A percentile compares a stretch with the other conserved stretches of the same genome.
Conservation (phyloP, 108 stramenopile genomes). For the Cylindrotheca fusiformis region DNA sequence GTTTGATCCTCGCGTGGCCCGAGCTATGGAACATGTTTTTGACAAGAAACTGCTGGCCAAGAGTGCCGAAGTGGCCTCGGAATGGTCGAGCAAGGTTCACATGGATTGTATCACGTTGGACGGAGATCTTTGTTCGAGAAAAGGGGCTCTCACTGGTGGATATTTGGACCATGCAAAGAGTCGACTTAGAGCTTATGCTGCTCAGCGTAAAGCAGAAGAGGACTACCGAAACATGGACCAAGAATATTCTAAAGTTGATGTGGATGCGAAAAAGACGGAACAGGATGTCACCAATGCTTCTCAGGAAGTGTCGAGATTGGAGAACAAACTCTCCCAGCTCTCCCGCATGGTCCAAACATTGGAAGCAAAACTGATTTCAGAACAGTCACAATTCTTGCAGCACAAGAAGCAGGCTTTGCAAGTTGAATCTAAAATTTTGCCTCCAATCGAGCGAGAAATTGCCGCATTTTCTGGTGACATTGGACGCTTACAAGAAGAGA, state of each 20-base stretch:
- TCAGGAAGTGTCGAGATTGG: slow-evolving; percentile 67
- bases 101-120: slow-evolving; percentile 98
- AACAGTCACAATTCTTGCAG: slow-evolving; percentile 38
- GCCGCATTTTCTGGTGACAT: slow-evolving; percentile 63
- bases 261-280: slow-evolving; percentile 54
- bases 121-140: slow-evolving; percentile 91
- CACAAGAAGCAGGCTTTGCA: slow-evolving; percentile 65
- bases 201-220: slow-evolving; percentile 48
- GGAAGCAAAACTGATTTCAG: slow-evolving; percentile 50
- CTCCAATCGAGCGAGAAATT: slow-evolving; percentile 63
- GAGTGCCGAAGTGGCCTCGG: slow-evolving; percentile 75
- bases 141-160: slow-evolving; percentile 92
- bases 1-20: slow-evolving; percentile 75
- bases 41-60: slow-evolving; percentile 88
- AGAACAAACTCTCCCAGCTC: slow-evolving; percentile 72
- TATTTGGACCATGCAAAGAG: slow-evolving; percentile 76
- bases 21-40: slow-evolving; percentile 94
- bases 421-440: slow-evolving; percentile 62
- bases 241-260: slow-evolving; percentile 48
- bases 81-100: slow-evolving; percentile 56
- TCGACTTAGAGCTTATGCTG: slow-evolving; percentile 60
- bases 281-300: slow-evolving; percentile 64
- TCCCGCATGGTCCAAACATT: slow-evolving; percentile 53
- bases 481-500: slow-evolving; percentile 71
- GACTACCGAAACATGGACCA: slow-evolving; percentile 38